Evolutionary conservation across 306 rosid genomes (phyloP).

Genomic region (Cicer arietinum): DNA sequence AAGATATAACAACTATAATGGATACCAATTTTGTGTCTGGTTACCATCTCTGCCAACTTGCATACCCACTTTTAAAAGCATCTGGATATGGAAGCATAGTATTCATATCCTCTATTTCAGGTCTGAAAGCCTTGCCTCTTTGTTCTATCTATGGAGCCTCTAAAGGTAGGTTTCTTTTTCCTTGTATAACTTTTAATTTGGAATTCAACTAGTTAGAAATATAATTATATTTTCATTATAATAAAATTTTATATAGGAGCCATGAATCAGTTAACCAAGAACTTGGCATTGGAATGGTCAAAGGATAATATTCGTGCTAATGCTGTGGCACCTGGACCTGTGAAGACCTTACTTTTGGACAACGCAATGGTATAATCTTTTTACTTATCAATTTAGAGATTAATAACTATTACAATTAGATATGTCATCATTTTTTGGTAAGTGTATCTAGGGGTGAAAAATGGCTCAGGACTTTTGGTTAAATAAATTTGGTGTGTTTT

Average conservation of each 20-base stretch:
- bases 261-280: constrained; percentile 59
- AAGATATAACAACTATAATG: constrained; percentile 39
- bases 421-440: no score
- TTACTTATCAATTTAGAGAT: no score
- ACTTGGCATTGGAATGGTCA: constrained; percentile 78
- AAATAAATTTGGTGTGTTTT: no score
- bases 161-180: constrained; percentile 50
- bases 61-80: constrained; percentile 47
- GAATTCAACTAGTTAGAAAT: not conserved
- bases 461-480: no score
- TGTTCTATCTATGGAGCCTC: constrained; percentile 64
- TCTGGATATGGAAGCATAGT: constrained; percentile 49
- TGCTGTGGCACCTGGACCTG: constrained; percentile 63
- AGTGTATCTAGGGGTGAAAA: no score
- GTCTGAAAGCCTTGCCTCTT: constrained; percentile 47
- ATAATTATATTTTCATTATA: not conserved
- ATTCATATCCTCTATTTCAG: constrained; percentile 41
- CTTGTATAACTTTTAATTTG: not conserved
- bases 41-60: constrained; percentile 50
- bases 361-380: not conserved
- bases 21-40: constrained; percentile 46
- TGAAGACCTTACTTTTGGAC: constrained; percentile 35
- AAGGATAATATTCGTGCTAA: constrained; percentile 65
- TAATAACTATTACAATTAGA: no score
- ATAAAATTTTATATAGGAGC: constrained; percentile 53